Conservation (phyloP, 2,329 filamentous ascomycete genomes). For the Gliomastix tumulicola region DNA sequence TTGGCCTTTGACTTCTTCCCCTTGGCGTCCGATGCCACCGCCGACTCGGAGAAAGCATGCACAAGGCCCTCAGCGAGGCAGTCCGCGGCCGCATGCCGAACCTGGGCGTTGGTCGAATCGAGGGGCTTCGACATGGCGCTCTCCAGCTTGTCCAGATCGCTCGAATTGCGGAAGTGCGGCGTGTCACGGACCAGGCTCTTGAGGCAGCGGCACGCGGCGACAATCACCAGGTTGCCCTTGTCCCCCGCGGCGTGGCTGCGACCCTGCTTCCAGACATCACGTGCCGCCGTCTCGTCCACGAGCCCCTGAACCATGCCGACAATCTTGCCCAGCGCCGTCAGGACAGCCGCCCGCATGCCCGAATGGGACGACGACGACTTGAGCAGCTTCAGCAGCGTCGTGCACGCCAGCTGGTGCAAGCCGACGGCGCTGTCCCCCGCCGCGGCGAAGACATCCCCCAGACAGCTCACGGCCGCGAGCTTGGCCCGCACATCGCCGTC, state of each 20-base stretch:
- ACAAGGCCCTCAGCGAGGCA: constrained; percentile 79
- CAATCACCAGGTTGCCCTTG: constrained; percentile 75
- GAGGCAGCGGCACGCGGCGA: constrained; percentile 72
- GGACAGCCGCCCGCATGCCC: constrained; percentile 72
- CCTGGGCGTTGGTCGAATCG: constrained; percentile 67
- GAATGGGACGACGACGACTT: constrained; percentile 76
- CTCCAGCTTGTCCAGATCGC: constrained; percentile 86
- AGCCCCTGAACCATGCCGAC: constrained; percentile 67
- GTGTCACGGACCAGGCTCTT: constrained; percentile 67
- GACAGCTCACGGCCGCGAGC: constrained; percentile 79
- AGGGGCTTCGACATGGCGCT: constrained; percentile 77
- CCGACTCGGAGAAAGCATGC: constrained; percentile 54
- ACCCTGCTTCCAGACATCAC: constrained; percentile 89
- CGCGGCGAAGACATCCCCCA: constrained; percentile 85
- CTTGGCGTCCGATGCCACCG: constrained; percentile 47
- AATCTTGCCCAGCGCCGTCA: constrained; percentile 70
- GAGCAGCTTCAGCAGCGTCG: constrained; percentile 67
- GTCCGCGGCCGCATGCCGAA: constrained; percentile 80
- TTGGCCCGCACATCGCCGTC: constrained; percentile 74
- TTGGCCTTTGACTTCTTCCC: constrained; percentile 64
- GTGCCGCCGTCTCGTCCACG: constrained; percentile 76
- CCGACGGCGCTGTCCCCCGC: constrained; percentile 90
- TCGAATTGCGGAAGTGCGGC: constrained; percentile 76
- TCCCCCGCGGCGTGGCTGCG: constrained; percentile 70
- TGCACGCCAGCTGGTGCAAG: constrained; percentile 68